Evolutionary conservation across 169 alveolate species (phyloP), one percentile per base, ranked within the genome.

Genomic region (Eimeria tenella): DNA sequence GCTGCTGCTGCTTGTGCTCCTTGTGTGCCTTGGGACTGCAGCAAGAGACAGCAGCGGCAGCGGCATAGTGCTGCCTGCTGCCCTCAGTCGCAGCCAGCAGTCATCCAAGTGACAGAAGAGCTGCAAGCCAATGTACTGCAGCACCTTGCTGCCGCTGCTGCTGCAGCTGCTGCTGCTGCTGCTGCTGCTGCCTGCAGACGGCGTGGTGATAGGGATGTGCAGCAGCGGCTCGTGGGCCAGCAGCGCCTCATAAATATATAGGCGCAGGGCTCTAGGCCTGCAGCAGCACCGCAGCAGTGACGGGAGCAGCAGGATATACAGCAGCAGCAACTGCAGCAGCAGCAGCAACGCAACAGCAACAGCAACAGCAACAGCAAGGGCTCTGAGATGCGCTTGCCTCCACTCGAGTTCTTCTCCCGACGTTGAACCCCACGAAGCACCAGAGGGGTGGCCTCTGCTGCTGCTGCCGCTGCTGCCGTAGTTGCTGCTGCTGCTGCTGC

Each of bases 161-260:
- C 88, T 55, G 88, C 71, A 52, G 88, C 49, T 79, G 65, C 71
- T 79, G 56, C 42, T 31, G 60, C 84, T 74, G 82, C 55, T 71
- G 82, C 82, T 31, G 82, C 82, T 71, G 82, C 63, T 75, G 65
- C 65, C 11, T 13, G 63, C 65, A 8, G 65, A 0, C 63, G 21
- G 56, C 49, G 52, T 7, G 53, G 88, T 15, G 70, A 55, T 68
- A 55, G 70, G 88, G 19, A 79, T 21, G 71, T 79, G 88, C 71
- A 53, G 88, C 77, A 88, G 65, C 74, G 94, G 94, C 49, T 50
- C 94, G 63, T 88, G 94, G 65, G 88, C 58, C 23, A 88, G 87
- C 55, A 88, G 87, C 19, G 94, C 94, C 77, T 88, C 94, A 19
- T 88, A 88, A 65, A 88, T 73, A 21, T 55, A 62, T 19, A 88